A percentile compares a stretch with the other conserved stretches of the same genome.
These are phyloP conservation scores for Geranium incanum DNA, from an alignment of 441 rosid species.

Conservation along the genomic window DNA sequence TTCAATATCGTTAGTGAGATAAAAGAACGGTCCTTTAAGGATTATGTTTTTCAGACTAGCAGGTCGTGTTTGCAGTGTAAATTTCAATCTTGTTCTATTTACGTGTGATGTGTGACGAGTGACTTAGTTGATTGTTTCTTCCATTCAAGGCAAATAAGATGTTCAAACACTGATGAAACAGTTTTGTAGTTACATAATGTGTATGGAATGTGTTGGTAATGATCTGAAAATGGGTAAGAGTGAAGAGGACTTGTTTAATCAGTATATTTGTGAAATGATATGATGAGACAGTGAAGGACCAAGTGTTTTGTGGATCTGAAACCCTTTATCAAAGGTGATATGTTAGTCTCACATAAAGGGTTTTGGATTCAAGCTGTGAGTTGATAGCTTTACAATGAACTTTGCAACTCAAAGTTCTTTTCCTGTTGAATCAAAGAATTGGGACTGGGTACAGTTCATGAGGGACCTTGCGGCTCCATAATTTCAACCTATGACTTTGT, in stretches of 20 bases:
- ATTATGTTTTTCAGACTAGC: neutral
- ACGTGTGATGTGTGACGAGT: neutral
- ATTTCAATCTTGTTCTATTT: neutral
- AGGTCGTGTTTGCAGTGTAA: neutral
- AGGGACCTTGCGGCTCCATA: conserved; percentile 4
- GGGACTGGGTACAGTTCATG: neutral
- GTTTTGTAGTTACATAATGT: neutral
- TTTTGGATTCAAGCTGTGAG: neutral
- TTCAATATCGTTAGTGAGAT: neutral
- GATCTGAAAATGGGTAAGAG: neutral
- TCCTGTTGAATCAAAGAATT: neutral
- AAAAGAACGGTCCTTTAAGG: neutral
- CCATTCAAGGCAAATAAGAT: conserved; percentile 2
- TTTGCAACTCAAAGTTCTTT: neutral
- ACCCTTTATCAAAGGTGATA: neutral
- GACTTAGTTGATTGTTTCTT: neutral
- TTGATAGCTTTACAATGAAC: neutral
- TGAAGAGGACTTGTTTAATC: neutral
- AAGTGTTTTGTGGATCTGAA: conserved; percentile 5
- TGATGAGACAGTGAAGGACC: conserved; percentile 4
- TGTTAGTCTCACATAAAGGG: conserved; percentile 5
- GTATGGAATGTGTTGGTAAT: neutral
- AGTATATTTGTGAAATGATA: neutral
- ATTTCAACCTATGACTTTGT: neutral
- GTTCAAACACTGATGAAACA: conserved; percentile 3